These are phyloP conservation scores for Plasmodium chabaudi DNA, from an alignment of 169 alveolate species.

Conservation along the genomic window DNA sequence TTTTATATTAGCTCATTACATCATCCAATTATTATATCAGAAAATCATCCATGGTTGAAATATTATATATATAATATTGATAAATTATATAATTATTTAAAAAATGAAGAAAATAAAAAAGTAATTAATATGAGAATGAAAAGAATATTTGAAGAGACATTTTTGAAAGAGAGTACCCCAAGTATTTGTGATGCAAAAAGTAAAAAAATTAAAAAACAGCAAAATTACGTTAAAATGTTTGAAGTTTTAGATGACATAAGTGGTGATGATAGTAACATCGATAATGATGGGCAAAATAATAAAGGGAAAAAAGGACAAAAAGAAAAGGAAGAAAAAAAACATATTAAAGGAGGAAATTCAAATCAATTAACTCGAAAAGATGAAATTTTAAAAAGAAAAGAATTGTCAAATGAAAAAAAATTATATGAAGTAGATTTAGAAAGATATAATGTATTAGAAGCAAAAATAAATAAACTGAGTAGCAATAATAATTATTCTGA, in stretches of 20 bases:
- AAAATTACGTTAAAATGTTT: constrained; percentile 10
- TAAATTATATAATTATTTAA: constrained; percentile 32
- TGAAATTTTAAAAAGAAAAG: constrained; percentile 73
- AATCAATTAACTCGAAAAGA: constrained; percentile 51
- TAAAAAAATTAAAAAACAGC: constrained; percentile 1
- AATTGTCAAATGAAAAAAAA: constrained; percentile 58
- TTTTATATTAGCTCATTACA: constrained; percentile 77
- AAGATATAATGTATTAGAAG: constrained; percentile 51
- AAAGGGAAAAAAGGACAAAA: constrained; percentile 13
- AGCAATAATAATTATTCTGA: constrained; percentile 65
- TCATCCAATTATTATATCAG: constrained; percentile 83
- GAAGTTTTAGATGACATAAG: constrained; percentile 44
- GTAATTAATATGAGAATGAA: constrained; percentile 47
- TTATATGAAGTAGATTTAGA: constrained; percentile 72
- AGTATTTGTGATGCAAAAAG: constrained; percentile 3
- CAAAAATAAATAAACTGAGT: constrained; percentile 38
- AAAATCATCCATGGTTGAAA: constrained; percentile 75
- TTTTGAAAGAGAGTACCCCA: not conserved
- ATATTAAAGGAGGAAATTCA: constrained; percentile 4
- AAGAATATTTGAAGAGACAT: constrained; percentile 30
- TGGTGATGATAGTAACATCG: constrained; percentile 11
- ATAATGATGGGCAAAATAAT: constrained; percentile 13
- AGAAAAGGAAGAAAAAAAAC: constrained; percentile 27
- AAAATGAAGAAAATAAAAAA: constrained; percentile 46
- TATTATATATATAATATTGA: constrained; percentile 45